phyloP scores from a whole-genome alignment of 306 rosid species.

The Casuarina cunninghamiana region DNA sequence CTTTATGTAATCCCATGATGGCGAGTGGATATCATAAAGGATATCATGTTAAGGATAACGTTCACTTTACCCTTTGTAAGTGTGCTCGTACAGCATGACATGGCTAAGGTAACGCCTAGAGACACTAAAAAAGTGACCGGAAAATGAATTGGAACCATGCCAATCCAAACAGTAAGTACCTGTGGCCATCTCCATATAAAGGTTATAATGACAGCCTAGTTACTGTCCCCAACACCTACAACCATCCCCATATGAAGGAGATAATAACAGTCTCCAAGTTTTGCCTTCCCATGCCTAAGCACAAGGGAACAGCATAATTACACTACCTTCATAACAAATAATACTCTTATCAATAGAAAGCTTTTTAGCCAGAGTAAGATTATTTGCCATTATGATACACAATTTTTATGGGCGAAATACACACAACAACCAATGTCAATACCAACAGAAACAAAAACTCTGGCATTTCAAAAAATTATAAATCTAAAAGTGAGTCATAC shows the following conservation, averaged over 20 bases:
- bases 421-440: background rate
- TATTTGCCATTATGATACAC: background rate
- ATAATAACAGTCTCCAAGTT: background rate
- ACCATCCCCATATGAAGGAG: background rate
- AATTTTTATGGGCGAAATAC: background rate
- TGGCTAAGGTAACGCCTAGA: background rate
- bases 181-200: background rate
- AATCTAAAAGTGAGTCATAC: background rate
- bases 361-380: background rate
- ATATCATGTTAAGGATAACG: background rate
- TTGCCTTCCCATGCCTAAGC: background rate
- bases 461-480: no score
- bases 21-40: background rate
- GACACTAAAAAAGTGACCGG: background rate
- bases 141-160: background rate
- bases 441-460: background rate
- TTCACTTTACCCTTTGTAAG: background rate
- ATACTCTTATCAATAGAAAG: background rate
- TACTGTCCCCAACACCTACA: background rate
- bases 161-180: background rate
- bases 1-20: background rate
- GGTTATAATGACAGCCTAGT: no score
- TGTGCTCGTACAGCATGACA: background rate
- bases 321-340: background rate
- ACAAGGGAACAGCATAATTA: background rate